These are phyloP conservation scores for Colletotrichum viniferum DNA, from an alignment of 2,329 filamentous ascomycete species.

Conservation along the genomic window DNA sequence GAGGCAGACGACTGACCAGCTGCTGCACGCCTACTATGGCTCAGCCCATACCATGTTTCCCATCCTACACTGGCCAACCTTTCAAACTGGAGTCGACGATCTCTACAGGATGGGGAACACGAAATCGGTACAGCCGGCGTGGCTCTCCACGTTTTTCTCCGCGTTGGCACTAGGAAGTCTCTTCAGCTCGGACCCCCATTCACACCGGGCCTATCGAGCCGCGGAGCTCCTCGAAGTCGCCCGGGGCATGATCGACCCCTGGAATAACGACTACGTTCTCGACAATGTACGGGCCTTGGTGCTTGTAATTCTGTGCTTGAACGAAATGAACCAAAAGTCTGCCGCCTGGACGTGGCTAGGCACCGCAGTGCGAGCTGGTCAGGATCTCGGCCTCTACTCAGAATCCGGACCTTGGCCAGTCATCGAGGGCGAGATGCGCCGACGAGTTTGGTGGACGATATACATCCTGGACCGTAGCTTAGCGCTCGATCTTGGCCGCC, in stretches of 20 bases:
- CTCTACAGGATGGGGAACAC: slow-evolving; percentile 72
- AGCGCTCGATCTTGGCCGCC: slow-evolving; percentile 80
- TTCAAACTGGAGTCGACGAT: slow-evolving; percentile 75
- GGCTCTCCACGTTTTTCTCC: slow-evolving; percentile 81
- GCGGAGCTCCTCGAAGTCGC: slow-evolving; percentile 74
- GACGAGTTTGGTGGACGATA: slow-evolving; percentile 91
- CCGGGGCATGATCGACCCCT: slow-evolving; percentile 75
- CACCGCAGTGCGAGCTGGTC: slow-evolving; percentile 77
- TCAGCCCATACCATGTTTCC: slow-evolving; percentile 83
- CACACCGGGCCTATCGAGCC: slow-evolving; percentile 56
- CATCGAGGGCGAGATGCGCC: slow-evolving; percentile 84
- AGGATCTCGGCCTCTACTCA: slow-evolving; percentile 81
- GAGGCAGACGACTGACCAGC: slow-evolving; percentile 70
- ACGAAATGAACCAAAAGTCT: slow-evolving; percentile 85
- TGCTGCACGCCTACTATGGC: slow-evolving; percentile 77
- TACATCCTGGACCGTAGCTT: slow-evolving; percentile 87
- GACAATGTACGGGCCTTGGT: slow-evolving; percentile 77
- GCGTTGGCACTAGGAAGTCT: slow-evolving; percentile 84
- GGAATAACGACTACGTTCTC: slow-evolving; percentile 77
- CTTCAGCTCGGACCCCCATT: slow-evolving; percentile 64
- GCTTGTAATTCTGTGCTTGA: slow-evolving; percentile 78
- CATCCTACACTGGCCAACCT: slow-evolving; percentile 86
- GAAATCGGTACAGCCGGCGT: slow-evolving; percentile 67
- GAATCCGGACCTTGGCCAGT: slow-evolving; percentile 76
- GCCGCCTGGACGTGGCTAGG: slow-evolving; percentile 88